phyloP scores from a whole-genome alignment of 2,329 filamentous ascomycete genomes.

The Alternaria conjuncta region DNA sequence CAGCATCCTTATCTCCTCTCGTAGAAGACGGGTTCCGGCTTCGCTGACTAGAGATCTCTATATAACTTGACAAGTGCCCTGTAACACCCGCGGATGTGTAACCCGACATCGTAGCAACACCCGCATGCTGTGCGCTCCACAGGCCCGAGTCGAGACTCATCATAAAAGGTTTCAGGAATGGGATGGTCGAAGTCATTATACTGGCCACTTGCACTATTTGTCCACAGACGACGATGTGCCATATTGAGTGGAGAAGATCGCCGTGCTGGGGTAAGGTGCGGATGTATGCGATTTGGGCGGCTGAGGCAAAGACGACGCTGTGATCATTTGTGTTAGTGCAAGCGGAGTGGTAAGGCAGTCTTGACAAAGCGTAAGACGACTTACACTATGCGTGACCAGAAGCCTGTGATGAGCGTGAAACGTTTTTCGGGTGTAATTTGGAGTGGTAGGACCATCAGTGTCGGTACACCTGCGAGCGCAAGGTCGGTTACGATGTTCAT shows the following conservation, averaged over 20 bases:
- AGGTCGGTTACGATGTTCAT: conserved; percentile 10
- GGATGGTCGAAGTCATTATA: conserved; percentile 8
- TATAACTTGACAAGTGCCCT: neutral
- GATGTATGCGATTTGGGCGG: neutral
- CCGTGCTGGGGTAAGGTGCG: neutral
- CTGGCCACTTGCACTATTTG: conserved; percentile 8
- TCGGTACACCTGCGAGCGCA: neutral
- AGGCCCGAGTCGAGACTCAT: conserved; percentile 11
- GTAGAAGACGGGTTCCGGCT: neutral
- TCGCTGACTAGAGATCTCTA: neutral
- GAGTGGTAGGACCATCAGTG: conserved; percentile 1
- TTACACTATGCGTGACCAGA: conserved; percentile 3
- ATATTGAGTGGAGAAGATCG: conserved; percentile 8
- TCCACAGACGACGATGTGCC: conserved; percentile 7
- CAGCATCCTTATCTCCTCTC: neutral
- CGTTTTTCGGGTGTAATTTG: neutral
- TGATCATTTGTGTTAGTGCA: neutral
- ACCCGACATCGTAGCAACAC: too few relatives aligned
- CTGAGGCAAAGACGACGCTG: neutral
- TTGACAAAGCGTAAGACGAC: neutral
- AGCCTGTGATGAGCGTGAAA: neutral
- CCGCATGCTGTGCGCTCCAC: too few relatives aligned
- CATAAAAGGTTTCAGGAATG: conserved; percentile 14
- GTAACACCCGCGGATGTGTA: too few relatives aligned
- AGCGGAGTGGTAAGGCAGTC: neutral